phyloP scores from a whole-genome alignment of 1,284 basidiomycete species.

The Rhizopogon hawkerae region DNA sequence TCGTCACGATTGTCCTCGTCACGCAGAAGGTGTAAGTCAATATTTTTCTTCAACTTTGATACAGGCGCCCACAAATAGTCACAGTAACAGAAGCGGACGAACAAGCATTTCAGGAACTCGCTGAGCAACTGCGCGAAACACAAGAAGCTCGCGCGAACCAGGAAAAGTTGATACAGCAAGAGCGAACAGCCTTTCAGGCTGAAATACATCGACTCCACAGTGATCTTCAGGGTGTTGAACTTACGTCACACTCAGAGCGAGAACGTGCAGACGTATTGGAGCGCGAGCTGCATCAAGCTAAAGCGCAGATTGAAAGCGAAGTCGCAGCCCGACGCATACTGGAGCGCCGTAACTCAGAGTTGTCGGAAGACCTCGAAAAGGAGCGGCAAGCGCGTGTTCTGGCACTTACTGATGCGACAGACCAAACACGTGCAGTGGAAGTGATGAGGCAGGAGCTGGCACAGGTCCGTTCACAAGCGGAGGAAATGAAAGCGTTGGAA shows the following conservation, averaged over 20 bases:
- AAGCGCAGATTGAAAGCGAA: constrained; percentile 57
- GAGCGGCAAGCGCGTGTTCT: constrained; percentile 51
- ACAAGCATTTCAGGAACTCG: constrained; percentile 59
- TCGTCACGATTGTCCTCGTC: constrained; percentile 59
- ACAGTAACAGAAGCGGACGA: constrained; percentile 62
- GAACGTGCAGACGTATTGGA: constrained; percentile 48
- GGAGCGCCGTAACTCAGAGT: constrained; percentile 60
- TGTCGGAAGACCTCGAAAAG: constrained; percentile 50
- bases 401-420: constrained; percentile 62
- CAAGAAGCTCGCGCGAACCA: constrained; percentile 47
- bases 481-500: constrained; percentile 68
- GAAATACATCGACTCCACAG: constrained; percentile 48
- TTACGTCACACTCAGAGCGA: constrained; percentile 34
- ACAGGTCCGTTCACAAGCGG: constrained; percentile 53
- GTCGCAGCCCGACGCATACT: constrained; percentile 47
- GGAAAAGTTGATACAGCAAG: constrained; percentile 46
- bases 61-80: constrained; percentile 4
- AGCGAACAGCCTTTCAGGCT: constrained; percentile 41
- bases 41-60: neutral
- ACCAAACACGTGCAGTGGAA: constrained; percentile 55
- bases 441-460: constrained; percentile 62
- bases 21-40: constrained; percentile 55
- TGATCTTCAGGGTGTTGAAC: constrained; percentile 33
- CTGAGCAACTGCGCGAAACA: constrained; percentile 49
- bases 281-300: constrained; percentile 55